Conservation (phyloP, 208 protist species). For the Polymyxa betae region DNA sequence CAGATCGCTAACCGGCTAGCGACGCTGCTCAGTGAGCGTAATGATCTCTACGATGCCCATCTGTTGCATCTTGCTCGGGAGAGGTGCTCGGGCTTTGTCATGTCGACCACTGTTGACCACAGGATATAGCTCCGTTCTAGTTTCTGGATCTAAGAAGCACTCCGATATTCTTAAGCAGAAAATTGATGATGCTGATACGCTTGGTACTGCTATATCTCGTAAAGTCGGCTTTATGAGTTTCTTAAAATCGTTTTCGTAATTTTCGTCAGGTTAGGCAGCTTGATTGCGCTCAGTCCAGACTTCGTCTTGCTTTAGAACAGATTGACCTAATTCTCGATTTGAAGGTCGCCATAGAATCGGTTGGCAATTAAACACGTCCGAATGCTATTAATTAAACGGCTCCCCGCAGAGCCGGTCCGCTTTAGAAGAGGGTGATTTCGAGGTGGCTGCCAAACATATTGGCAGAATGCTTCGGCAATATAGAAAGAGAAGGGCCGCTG, state of each 20-base stretch:
- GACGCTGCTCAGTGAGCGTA: not conserved
- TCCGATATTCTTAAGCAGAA: not conserved
- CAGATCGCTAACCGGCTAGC: not conserved
- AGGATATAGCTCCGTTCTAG: not conserved
- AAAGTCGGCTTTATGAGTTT: not conserved
- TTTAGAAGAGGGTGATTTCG: not conserved
- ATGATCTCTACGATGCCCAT: not conserved
- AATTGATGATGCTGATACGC: not conserved
- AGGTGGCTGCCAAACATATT: constrained; percentile 2
- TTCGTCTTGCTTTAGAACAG: constrained; percentile 14
- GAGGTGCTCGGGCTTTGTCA: not conserved
- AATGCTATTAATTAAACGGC: not conserved
- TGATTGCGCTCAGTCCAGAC: constrained; percentile 46
- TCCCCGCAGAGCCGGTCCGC: not conserved
- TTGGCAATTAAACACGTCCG: not conserved
- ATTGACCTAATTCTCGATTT: constrained; percentile 42
- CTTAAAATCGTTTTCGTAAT: not conserved
- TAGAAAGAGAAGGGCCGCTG: not conserved
- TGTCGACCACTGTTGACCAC: not conserved
- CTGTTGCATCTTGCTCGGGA: not conserved
- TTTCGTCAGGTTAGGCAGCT: not conserved
- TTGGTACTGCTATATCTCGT: constrained; percentile 8
- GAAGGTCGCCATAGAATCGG: constrained; percentile 20
- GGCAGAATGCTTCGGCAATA: constrained; percentile 25
- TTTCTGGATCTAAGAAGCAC: not conserved